phyloP scores from a whole-genome alignment of 2,329 filamentous ascomycete genomes.

The Shiraia bambusicola region DNA sequence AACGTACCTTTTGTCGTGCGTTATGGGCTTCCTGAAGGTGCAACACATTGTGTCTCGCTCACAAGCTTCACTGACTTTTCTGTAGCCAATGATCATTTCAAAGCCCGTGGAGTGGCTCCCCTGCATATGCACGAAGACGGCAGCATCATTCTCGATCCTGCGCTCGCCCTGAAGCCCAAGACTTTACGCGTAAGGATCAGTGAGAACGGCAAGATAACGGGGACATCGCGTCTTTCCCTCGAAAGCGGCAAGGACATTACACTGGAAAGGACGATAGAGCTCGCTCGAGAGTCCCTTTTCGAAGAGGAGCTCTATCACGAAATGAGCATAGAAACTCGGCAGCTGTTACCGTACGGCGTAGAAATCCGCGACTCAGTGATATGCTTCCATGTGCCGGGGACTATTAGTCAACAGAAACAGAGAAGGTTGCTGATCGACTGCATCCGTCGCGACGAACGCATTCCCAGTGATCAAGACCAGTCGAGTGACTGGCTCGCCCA shows the following conservation, averaged over 20 bases:
- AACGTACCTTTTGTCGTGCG: constrained; percentile 80
- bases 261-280: constrained; percentile 68
- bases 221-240: constrained; percentile 49
- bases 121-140: constrained; percentile 75
- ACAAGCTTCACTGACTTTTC: constrained; percentile 7
- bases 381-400: constrained; percentile 27
- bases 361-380: constrained; percentile 56
- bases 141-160: constrained; percentile 71
- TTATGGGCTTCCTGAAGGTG: constrained; percentile 82
- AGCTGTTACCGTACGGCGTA: constrained; percentile 70
- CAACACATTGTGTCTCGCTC: constrained; percentile 10
- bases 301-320: constrained; percentile 90
- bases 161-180: constrained; percentile 56
- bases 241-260: constrained; percentile 50
- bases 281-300: constrained; percentile 76
- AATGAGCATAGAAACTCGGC: constrained; percentile 76
- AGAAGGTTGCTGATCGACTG: constrained; percentile 69
- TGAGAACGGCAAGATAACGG: constrained; percentile 59
- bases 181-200: constrained; percentile 69
- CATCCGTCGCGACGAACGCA: constrained; percentile 58
- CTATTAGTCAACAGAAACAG: constrained; percentile 35
- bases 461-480: constrained; percentile 18
- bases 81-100: constrained; percentile 57
- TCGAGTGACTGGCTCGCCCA: constrained; percentile 59
- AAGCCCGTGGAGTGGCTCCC: constrained; percentile 75